A percentile compares a stretch with the other conserved stretches of the same genome.
Evolutionary conservation across 2,329 filamentous ascomycete genomes (phyloP).

Genomic region (Zasmidium cellare): DNA sequence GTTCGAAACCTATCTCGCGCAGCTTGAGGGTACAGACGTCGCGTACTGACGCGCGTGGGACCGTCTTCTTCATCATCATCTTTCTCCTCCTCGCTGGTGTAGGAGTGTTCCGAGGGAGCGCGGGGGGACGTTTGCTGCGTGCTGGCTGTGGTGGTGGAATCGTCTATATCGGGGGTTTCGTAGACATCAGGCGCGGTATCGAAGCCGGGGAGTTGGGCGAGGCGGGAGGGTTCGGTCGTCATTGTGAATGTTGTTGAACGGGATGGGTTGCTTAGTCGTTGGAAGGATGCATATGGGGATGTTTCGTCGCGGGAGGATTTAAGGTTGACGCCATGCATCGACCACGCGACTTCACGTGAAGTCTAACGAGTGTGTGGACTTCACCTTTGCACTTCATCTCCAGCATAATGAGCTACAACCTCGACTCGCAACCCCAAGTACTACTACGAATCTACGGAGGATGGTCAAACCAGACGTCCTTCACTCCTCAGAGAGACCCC

Average conservation of each 20-base stretch:
- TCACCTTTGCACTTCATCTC: too few relatives aligned
- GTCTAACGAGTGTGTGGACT: too few relatives aligned
- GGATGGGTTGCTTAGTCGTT: too few relatives aligned
- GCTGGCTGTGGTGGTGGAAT: conserved; percentile 19
- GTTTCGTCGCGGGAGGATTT: too few relatives aligned
- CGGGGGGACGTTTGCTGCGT: conserved; percentile 18
- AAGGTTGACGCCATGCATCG: too few relatives aligned
- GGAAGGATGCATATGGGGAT: too few relatives aligned
- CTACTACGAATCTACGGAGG: too few relatives aligned
- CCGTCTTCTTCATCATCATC: conserved; percentile 57
- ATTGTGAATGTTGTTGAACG: not conserved
- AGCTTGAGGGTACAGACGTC: conserved; percentile 72
- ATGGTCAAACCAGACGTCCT: too few relatives aligned
- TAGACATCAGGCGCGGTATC: conserved; percentile 94
- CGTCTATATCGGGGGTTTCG: conserved; percentile 64
- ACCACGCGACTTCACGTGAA: too few relatives aligned
- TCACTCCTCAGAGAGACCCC: too few relatives aligned
- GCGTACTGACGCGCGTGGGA: conserved; percentile 64
- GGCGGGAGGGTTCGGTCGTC: conserved; percentile 16
- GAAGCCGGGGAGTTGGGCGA: conserved; percentile 25
- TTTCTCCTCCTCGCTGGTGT: conserved; percentile 23
- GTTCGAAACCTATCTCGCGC: conserved; percentile 80
- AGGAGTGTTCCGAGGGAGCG: conserved; percentile 18
- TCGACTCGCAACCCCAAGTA: too few relatives aligned
- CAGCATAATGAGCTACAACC: too few relatives aligned